Evolutionary conservation across 1,284 basidiomycete species (phyloP).

Genomic region (Violaceomyces palustris): DNA sequence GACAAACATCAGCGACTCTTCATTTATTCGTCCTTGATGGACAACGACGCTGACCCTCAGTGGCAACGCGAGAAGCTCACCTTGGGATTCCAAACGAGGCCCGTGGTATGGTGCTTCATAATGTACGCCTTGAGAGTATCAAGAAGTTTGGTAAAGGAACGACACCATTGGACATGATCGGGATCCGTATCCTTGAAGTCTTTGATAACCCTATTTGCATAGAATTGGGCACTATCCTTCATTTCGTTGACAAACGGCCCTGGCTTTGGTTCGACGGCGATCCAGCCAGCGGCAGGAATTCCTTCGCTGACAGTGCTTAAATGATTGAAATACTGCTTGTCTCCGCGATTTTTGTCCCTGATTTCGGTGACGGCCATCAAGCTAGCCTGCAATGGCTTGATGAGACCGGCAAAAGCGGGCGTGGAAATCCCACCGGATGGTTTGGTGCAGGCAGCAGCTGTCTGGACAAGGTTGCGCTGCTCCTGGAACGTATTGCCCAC

Average conservation of each 20-base stretch:
- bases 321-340: conserved; percentile 77
- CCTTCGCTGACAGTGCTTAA: conserved; percentile 77
- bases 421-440: conserved; percentile 60
- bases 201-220: conserved; percentile 84
- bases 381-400: conserved; percentile 68
- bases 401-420: conserved; percentile 61
- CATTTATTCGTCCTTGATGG: no score
- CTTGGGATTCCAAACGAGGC: conserved; percentile 81
- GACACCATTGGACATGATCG: conserved; percentile 85
- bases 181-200: conserved; percentile 80
- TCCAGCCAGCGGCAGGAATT: conserved; percentile 83
- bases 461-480: conserved; percentile 66
- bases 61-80: no score
- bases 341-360: conserved; percentile 76
- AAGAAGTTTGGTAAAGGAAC: conserved; percentile 66
- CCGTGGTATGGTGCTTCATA: conserved; percentile 79
- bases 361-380: conserved; percentile 71
- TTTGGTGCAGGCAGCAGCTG: conserved; percentile 72
- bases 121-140: conserved; percentile 79
- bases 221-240: conserved; percentile 85
- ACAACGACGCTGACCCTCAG: no score
- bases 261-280: conserved; percentile 74
- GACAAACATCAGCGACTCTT: no score
- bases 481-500: conserved; percentile 68
- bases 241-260: conserved; percentile 75